These are phyloP conservation scores for Ulmus americana DNA, from an alignment of 331 rosid species.

Conservation along the genomic window DNA sequence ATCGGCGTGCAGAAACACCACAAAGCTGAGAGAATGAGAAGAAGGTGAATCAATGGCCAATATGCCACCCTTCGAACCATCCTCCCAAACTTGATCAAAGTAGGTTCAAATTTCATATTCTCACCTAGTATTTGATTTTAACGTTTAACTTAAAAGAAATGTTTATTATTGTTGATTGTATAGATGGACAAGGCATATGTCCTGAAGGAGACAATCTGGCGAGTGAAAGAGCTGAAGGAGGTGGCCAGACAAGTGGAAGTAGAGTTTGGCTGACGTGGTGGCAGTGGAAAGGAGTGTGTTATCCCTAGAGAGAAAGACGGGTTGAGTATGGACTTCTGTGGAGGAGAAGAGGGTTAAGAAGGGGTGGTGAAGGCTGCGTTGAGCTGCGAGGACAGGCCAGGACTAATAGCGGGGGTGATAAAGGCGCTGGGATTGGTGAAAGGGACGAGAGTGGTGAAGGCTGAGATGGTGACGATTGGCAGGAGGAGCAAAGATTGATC, in stretches of 20 bases:
- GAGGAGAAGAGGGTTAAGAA: conserved; percentile 15
- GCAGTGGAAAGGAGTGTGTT: too few species aligned
- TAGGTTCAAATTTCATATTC: conserved; percentile 17
- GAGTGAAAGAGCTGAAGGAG: conserved; percentile 48
- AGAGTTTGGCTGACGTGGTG: conserved; percentile 18
- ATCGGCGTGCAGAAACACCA: conserved; percentile 58
- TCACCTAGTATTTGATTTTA: too few species aligned
- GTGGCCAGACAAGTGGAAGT: conserved; percentile 35
- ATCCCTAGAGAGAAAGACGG: conserved; percentile 44
- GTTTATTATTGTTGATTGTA: neutral
- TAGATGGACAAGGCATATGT: conserved; percentile 70
- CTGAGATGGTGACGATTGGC: too few species aligned
- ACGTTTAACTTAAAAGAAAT: neutral
- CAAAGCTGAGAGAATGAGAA: conserved; percentile 66
- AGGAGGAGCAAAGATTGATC: too few species aligned
- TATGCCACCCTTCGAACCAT: conserved; percentile 47
- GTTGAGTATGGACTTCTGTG: conserved; percentile 38
- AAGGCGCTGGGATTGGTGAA: conserved; percentile 39
- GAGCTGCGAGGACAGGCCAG: conserved; percentile 59
- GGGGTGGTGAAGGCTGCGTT: conserved; percentile 38
- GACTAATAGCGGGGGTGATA: conserved; percentile 39
- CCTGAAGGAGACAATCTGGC: conserved; percentile 47
- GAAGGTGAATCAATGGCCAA: conserved; percentile 64
- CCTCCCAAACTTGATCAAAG: conserved; percentile 57
- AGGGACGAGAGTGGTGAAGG: conserved; percentile 41